These are phyloP conservation scores for Torulaspora microellipsoides DNA, from an alignment of 805 yeast genomes.

Conservation along the genomic window DNA sequence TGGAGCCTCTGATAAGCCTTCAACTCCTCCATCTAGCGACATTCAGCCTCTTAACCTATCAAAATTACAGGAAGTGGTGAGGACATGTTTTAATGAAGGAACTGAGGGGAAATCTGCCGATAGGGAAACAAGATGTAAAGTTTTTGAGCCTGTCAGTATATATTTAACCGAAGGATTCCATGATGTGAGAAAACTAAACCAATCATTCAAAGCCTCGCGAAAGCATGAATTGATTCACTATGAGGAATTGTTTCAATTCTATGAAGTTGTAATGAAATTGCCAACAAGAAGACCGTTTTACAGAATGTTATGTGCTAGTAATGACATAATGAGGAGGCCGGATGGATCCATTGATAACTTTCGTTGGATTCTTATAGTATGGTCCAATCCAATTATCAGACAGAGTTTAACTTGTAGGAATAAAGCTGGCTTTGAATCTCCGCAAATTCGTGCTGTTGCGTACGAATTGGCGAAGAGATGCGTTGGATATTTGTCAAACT, in stretches of 20 bases:
- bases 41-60: conserved; percentile 3
- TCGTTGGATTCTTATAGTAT: conserved; percentile 57
- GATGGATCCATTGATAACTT: conserved; percentile 34
- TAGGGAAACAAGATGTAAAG: conserved; percentile 18
- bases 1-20: neutral
- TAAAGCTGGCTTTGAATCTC: conserved; percentile 34
- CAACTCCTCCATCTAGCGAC: neutral
- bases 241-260: conserved; percentile 44
- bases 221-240: conserved; percentile 41
- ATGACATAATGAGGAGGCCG: conserved; percentile 50
- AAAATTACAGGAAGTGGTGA: conserved; percentile 8
- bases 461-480: conserved; percentile 66
- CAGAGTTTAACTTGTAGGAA: conserved; percentile 39
- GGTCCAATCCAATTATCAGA: conserved; percentile 63
- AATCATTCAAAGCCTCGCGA: conserved; percentile 45
- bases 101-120: conserved; percentile 1
- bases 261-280: conserved; percentile 42
- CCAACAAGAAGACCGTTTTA: conserved; percentile 61
- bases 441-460: conserved; percentile 52
- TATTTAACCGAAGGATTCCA: conserved; percentile 46
- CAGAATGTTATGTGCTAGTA: conserved; percentile 48
- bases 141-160: conserved; percentile 48
- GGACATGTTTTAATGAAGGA: conserved; percentile 3
- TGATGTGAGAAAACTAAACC: conserved; percentile 44
- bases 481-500: conserved; percentile 60